phyloP scores from a whole-genome alignment of 768 basidiomycete genomes.

The Psilocybe cyanescens region DNA sequence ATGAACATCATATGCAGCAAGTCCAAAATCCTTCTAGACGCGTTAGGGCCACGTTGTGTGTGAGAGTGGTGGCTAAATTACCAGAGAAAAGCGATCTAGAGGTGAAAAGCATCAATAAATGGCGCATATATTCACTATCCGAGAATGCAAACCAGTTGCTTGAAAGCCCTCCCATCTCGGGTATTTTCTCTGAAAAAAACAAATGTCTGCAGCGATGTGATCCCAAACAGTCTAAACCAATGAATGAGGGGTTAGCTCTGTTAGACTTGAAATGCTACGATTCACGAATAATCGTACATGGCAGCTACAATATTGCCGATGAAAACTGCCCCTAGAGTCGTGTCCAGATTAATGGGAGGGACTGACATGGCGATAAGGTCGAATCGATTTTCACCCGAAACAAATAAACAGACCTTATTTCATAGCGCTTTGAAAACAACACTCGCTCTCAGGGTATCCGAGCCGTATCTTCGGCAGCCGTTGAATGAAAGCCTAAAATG shows the following conservation, averaged over 20 bases:
- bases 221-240: slow-evolving; percentile 22
- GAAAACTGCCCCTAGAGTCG: slow-evolving; percentile 26
- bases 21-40: slow-evolving; percentile 19
- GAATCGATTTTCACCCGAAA: background rate
- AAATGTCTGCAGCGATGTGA: slow-evolving; percentile 23
- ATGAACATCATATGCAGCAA: slow-evolving; percentile 24
- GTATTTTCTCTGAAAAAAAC: slow-evolving; percentile 23
- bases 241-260: background rate
- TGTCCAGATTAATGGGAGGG: slow-evolving; percentile 22
- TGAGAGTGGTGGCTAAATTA: background rate
- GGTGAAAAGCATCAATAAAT: background rate
- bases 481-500: background rate
- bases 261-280: background rate
- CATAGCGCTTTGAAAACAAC: background rate
- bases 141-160: slow-evolving; percentile 15
- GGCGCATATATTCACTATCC: background rate
- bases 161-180: slow-evolving; percentile 22
- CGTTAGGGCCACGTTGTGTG: background rate
- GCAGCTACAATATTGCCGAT: slow-evolving; percentile 23
- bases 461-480: background rate
- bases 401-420: slow-evolving; percentile 16
- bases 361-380: slow-evolving; percentile 19
- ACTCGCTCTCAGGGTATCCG: background rate
- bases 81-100: slow-evolving; percentile 27
- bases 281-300: slow-evolving; percentile 10